Conservation (phyloP, 2,329 filamentous ascomycete genomes). For the Didymella exigua region DNA sequence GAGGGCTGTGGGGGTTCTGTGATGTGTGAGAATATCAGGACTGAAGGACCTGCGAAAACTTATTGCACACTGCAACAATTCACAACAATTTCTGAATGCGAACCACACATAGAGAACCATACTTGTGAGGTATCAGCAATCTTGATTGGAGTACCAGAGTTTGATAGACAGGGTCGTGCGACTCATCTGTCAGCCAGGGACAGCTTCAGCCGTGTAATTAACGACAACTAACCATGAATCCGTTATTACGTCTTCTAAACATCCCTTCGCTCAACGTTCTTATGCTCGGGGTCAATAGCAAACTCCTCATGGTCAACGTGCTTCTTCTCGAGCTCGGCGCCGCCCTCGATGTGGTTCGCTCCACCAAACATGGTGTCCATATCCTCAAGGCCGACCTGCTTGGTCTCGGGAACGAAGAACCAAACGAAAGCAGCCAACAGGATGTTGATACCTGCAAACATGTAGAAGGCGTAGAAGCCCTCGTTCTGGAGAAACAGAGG, state of each 20-base stretch:
- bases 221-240: background rate
- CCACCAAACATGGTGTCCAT: constrained; percentile 63
- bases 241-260: constrained; percentile 2
- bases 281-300: constrained; percentile 26
- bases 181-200: background rate
- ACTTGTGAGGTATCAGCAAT: background rate
- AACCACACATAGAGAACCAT: background rate
- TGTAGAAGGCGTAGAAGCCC: constrained; percentile 62
- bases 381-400: constrained; percentile 59
- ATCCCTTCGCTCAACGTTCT: constrained; percentile 22
- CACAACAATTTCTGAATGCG: too few relatives aligned
- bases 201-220: background rate
- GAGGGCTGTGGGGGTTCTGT: background rate
- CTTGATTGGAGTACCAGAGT: background rate
- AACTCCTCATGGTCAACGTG: constrained; percentile 37
- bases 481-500: constrained; percentile 67
- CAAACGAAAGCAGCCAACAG: constrained; percentile 50
- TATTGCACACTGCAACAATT: background rate
- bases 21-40: background rate
- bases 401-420: constrained; percentile 53
- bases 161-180: background rate
- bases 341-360: constrained; percentile 62
- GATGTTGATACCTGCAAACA: constrained; percentile 58
- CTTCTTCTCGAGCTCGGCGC: constrained; percentile 55
- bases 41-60: background rate